phyloP scores from a whole-genome alignment of 2,329 filamentous ascomycete species.

The Fusarium newnesense region DNA sequence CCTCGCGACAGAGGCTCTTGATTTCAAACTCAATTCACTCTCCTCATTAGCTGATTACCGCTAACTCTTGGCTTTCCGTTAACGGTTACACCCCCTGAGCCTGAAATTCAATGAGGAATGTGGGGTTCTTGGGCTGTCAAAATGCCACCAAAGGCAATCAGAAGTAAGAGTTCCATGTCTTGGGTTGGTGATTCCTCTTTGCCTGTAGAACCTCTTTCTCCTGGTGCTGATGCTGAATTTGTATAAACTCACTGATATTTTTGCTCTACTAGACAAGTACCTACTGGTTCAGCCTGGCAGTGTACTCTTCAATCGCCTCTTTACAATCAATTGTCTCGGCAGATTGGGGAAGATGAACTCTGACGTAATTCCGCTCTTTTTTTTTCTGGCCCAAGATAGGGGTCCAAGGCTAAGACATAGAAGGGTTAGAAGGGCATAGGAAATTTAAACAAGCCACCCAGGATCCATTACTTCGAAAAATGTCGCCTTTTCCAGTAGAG shows the following conservation, averaged over 20 bases:
- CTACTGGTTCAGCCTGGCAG: not conserved
- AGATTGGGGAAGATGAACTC: constrained; percentile 4
- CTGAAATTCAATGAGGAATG: constrained; percentile 22
- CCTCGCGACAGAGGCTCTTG: not conserved
- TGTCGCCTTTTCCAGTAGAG: not conserved
- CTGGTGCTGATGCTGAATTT: too few relatives aligned
- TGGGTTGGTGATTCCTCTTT: too few relatives aligned
- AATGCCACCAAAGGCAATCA: not conserved
- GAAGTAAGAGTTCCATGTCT: not conserved
- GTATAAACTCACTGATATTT: not conserved
- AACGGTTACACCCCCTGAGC: constrained; percentile 19
- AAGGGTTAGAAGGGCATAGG: not conserved
- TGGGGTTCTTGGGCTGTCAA: constrained; percentile 7
- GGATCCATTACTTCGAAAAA: not conserved
- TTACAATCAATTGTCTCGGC: constrained; percentile 10
- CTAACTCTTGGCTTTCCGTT: not conserved
- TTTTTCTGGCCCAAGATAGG: not conserved
- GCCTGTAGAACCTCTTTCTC: too few relatives aligned
- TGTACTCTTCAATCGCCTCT: not conserved
- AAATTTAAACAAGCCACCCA: not conserved
- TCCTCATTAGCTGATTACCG: not conserved
- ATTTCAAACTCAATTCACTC: not conserved
- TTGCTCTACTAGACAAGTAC: not conserved
- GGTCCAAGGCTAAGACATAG: constrained; percentile 11
- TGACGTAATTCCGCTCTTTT: constrained; percentile 30